Base-by-base conservation (phyloP, 371 early-diverging fungal species). In the Rhizopus arrhizus region DNA sequence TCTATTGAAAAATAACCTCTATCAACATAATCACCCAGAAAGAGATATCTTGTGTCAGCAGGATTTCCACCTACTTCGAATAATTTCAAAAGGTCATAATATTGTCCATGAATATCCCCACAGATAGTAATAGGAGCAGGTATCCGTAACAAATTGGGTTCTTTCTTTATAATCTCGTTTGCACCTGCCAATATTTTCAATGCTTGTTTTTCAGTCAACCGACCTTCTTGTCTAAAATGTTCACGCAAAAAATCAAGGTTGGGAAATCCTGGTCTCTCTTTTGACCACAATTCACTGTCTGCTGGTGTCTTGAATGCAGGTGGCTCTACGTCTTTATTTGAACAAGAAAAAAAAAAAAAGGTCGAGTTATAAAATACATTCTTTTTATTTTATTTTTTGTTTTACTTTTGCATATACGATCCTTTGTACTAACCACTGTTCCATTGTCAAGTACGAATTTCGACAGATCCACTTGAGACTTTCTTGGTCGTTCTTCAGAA, bases 41-140 rank as follows among this genome's bases (percentile, higher is more conserved):
- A 99, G 42, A 98, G 80, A 67, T 94, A 95, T 9, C 89, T 70
- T 4, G 94, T 94, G 5, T 83, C 80, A 5, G 86, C 85, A 31
- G 98, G 98, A 66, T 91, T 86, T 13, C 98, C 99, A 40, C 97
- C 94, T 6, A 97, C 93, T 69, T 96, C 93, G 64, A 99, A 94
- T 28, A 99, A 84, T 69, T 95, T 97, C 87, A 98, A 89, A 60
- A 99, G 79, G 77, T 99, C 99, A 67, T 87, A 96, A 74, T 88
- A 98, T 72, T 99, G 99, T 5, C 99, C 99, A 70, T 99, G 99
- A 48, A 99, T 91, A 75, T 99, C 99, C 22, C 99, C 99, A 65
- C 97, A 95, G 13, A 96, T 90, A 16, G 95, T 96, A 43, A 96
- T 84, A 3, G 97, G 97, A 15, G 96, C 92, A 61, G 86, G 88